phyloP scores from a whole-genome alignment of 192 early-diverging fungal genomes.

The Coemansia sp. region DNA sequence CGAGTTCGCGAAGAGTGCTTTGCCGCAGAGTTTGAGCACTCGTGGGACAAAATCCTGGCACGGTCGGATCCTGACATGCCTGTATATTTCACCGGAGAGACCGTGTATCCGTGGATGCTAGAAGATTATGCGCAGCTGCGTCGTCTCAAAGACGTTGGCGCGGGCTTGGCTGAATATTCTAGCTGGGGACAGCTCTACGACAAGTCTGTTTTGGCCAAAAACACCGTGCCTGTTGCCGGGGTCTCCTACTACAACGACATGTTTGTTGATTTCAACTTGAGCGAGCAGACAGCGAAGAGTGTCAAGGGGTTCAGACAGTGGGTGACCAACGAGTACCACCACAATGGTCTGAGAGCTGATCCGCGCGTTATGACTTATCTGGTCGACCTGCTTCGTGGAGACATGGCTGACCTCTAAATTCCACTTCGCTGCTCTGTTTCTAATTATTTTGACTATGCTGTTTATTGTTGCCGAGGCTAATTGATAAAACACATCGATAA shows the following conservation, averaged over 20 bases:
- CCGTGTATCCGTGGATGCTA: conserved; percentile 73
- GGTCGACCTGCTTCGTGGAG: conserved; percentile 59
- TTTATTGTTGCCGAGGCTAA: not conserved
- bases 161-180: conserved; percentile 60
- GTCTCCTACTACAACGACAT: conserved; percentile 73
- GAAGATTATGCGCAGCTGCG: conserved; percentile 68
- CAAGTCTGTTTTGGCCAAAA: conserved; percentile 45
- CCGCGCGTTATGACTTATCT: conserved; percentile 59
- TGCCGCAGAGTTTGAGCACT: conserved; percentile 52
- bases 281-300: conserved; percentile 58
- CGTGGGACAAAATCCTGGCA: conserved; percentile 34
- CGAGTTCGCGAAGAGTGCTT: conserved; percentile 57
- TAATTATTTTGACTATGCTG: no score
- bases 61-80: conserved; percentile 21
- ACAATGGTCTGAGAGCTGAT: conserved; percentile 62
- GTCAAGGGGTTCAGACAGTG: conserved; percentile 63
- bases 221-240: conserved; percentile 62
- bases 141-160: conserved; percentile 59
- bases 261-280: conserved; percentile 66
- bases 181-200: conserved; percentile 64
- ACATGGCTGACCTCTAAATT: conserved; percentile 43
- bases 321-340: conserved; percentile 72
- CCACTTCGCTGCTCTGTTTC: no score
- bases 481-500: not conserved
- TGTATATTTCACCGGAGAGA: conserved; percentile 70